A percentile compares a stretch with the other conserved stretches of the same genome.
Evolutionary conservation across 2,329 filamentous ascomycete species (phyloP).

Genomic region (Colletotrichum agaves): DNA sequence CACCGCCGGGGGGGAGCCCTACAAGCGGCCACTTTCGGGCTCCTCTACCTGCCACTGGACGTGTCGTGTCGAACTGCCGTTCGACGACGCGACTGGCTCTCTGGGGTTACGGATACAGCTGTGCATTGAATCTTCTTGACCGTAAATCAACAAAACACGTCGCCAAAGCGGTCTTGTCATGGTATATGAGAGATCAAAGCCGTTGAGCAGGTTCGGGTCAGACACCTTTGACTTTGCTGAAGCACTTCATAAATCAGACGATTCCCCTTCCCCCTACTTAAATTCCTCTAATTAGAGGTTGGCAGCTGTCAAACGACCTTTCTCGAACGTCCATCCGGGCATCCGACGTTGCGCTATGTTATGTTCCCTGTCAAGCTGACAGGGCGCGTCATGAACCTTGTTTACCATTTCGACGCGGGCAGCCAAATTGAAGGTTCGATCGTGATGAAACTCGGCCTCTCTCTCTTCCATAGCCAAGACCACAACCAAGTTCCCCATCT

Average conservation of each 20-base stretch:
- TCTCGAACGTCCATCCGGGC: background rate
- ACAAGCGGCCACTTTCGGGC: conserved; percentile 6
- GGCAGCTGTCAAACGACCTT: background rate
- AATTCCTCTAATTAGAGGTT: background rate
- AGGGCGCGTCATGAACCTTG: background rate
- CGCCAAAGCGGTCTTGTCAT: background rate
- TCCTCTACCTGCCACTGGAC: conserved; percentile 8
- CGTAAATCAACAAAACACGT: background rate
- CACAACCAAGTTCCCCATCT: background rate
- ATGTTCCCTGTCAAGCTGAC: conserved; percentile 21
- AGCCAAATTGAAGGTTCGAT: background rate
- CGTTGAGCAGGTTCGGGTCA: conserved; percentile 1
- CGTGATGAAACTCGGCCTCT: background rate
- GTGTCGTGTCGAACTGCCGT: conserved; percentile 2
- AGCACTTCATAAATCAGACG: conserved; percentile 2
- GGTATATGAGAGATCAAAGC: background rate
- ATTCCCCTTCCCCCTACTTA: background rate
- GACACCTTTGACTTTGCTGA: background rate
- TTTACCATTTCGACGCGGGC: background rate
- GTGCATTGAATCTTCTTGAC: background rate
- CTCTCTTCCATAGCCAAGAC: background rate
- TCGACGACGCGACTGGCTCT: conserved; percentile 1
- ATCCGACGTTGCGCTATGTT: background rate
- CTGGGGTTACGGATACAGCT: background rate
- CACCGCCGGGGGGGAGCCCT: background rate